Evolutionary conservation across 176 grass and related monocot species (phyloP), one percentile per base, ranked within the genome.

Genomic region (Bothriochloa decipiens): DNA sequence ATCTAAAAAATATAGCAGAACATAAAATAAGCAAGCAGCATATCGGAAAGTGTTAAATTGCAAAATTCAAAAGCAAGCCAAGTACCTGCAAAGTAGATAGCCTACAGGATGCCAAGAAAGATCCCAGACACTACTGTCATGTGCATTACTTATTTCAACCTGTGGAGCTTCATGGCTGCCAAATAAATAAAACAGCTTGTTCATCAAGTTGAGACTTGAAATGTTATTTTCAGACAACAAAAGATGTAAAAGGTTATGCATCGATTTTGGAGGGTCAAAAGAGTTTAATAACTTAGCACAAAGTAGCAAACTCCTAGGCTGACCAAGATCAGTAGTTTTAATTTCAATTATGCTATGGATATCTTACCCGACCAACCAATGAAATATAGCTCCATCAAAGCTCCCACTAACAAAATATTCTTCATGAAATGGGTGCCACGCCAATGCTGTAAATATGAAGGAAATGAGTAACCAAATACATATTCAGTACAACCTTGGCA

Each of bases 61-160:
- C 46, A 74, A 78, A 83, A 52, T 63, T 42, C 40, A 26, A 82
- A 81, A 70, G 36, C 72, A 71, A 82, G 39, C 26, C 25, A 64
- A 47, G 39, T 81, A 99, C 96, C 96, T 99, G 93, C 91, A 91
- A 92, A 99, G 96, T 88, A 99, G 89, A 86, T 99, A 99, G n/a
- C 96, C 96, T 66, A 99, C 86, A 87, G 96, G 96, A 94, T 99
- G 96, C 96, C 96, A 99, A 39, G 91, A 82, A 94, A 99, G 96
- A 90, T 99, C 93, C 96, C 93, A 99, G 52, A 99, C 96, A 84
- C 91, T 89, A 86, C 72, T 99, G 84, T 99, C 93, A 69, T 99
- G 96, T 82, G 96, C 96, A 72, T 92, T 87, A 65, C 82, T 81
- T 82, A 99, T 92, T 90, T 99, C 96, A 76, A 93, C 72, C 84